Conservation (phyloP, 495 filamentous ascomycete species). For the Talaromyces wortmannii region DNA sequence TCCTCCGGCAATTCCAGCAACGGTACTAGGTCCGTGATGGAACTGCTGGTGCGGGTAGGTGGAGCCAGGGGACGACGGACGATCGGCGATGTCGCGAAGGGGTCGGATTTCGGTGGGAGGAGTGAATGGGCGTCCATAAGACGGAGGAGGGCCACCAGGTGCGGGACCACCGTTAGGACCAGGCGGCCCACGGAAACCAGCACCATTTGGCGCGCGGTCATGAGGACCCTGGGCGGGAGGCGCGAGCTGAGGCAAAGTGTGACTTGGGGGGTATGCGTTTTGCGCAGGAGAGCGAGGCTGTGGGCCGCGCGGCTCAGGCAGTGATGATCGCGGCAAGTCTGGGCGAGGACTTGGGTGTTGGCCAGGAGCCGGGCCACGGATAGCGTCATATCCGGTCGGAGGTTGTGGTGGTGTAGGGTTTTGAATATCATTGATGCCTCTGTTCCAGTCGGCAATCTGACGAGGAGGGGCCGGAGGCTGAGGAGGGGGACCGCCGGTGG, state of each 20-base stretch:
- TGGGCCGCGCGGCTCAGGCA: conserved; percentile 63
- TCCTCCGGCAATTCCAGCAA: conserved; percentile 65
- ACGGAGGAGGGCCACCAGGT: conserved; percentile 37
- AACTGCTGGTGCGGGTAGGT: conserved; percentile 74
- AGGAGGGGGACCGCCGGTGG: conserved; percentile 53
- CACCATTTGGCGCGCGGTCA: conserved; percentile 47
- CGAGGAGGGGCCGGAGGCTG: conserved; percentile 57
- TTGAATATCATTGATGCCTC: conserved; percentile 66
- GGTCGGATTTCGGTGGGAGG: conserved; percentile 81
- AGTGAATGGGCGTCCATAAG: conserved; percentile 59
- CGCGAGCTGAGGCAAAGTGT: conserved; percentile 55
- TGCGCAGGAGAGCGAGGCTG: conserved; percentile 60
- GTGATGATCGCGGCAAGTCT: conserved; percentile 58
- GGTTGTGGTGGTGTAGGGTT: conserved; percentile 60
- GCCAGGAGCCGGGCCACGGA: conserved; percentile 57
- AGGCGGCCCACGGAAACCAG: conserved; percentile 46
- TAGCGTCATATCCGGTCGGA: conserved; percentile 65
- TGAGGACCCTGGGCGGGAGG: conserved; percentile 44
- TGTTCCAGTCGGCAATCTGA: conserved; percentile 62
- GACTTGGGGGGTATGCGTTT: conserved; percentile 53
- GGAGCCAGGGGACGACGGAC: conserved; percentile 76
- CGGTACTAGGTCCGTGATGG: conserved; percentile 59
- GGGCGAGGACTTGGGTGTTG: conserved; percentile 64
- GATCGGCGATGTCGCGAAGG: conserved; percentile 64
- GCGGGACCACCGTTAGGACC: conserved; percentile 46